Conservation (phyloP, 495 filamentous ascomycete species). For the Aspergillus coremiiformis region DNA sequence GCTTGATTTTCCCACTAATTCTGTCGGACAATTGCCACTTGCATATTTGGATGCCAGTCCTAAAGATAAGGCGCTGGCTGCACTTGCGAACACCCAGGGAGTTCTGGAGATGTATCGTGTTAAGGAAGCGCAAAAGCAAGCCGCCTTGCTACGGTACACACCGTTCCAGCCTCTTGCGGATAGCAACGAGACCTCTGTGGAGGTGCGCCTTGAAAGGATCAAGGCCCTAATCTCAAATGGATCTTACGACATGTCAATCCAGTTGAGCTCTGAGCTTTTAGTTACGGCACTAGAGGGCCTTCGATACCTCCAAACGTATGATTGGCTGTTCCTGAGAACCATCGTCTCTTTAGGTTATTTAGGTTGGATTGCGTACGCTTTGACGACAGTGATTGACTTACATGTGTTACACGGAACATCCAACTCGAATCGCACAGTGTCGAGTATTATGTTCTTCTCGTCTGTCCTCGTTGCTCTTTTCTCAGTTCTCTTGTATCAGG, state of each 20-base stretch:
- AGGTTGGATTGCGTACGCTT: slow-evolving; percentile 92
- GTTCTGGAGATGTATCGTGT: slow-evolving; percentile 96
- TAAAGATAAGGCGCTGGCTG: slow-evolving; percentile 74
- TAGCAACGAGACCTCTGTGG: slow-evolving; percentile 50
- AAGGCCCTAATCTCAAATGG: slow-evolving; percentile 57
- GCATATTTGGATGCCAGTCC: slow-evolving; percentile 65
- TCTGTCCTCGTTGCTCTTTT: slow-evolving; percentile 69
- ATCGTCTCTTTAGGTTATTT: slow-evolving; percentile 90
- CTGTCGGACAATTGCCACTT: slow-evolving; percentile 87
- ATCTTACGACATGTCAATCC: slow-evolving; percentile 65
- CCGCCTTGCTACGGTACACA: slow-evolving; percentile 64
- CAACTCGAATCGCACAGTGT: slow-evolving; percentile 54
- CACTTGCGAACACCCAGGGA: slow-evolving; percentile 76
- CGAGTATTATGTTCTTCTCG: slow-evolving; percentile 60
- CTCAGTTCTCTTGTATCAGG: slow-evolving; percentile 69
- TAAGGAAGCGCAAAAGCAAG: slow-evolving; percentile 81
- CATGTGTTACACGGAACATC: slow-evolving; percentile 74
- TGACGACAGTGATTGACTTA: slow-evolving; percentile 84
- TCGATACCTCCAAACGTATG: slow-evolving; percentile 89
- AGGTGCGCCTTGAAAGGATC: slow-evolving; percentile 62
- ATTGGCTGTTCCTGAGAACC: slow-evolving; percentile 96
- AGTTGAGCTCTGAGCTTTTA: slow-evolving; percentile 65
- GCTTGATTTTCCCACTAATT: slow-evolving; percentile 89
- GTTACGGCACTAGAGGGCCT: slow-evolving; percentile 73
- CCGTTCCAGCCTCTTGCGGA: slow-evolving; percentile 60